Evolutionary conservation across 805 yeast genomes (phyloP).

Genomic region (Diddensiella santjacobensis): DNA sequence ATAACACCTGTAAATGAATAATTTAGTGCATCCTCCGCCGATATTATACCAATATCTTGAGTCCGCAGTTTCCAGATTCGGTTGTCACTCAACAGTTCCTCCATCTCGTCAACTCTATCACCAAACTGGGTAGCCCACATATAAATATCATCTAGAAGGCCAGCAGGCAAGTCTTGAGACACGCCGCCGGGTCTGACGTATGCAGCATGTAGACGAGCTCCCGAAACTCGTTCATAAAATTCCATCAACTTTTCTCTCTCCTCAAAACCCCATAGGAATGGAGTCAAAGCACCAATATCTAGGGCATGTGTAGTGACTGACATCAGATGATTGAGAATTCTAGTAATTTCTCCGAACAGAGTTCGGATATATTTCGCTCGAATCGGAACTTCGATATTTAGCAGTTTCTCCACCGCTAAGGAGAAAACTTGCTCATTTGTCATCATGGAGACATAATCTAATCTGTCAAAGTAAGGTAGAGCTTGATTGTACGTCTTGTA

Average conservation of each 20-base stretch:
- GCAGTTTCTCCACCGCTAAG: constrained; percentile 77
- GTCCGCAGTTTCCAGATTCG: constrained; percentile 92
- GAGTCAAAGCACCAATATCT: constrained; percentile 94
- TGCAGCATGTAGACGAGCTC: constrained; percentile 86
- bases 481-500: constrained; percentile 85
- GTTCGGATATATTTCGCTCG: constrained; percentile 85
- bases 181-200: constrained; percentile 93
- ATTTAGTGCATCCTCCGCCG: constrained; percentile 84
- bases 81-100: constrained; percentile 83
- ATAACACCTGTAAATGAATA: constrained; percentile 80
- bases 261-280: constrained; percentile 91
- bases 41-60: constrained; percentile 68
- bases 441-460: constrained; percentile 84
- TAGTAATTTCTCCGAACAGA: constrained; percentile 80
- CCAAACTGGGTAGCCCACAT: constrained; percentile 97
- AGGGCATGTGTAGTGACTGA: constrained; percentile 82
- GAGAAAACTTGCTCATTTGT: constrained; percentile 84
- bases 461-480: constrained; percentile 80
- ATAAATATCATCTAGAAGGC: constrained; percentile 82
- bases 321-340: constrained; percentile 81
- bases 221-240: constrained; percentile 84
- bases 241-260: constrained; percentile 92
- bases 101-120: constrained; percentile 86
- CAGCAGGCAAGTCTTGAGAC: constrained; percentile 80
- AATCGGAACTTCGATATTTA: constrained; percentile 79